Evolutionary conservation across 257 asterid genomes (phyloP).

Genomic region (Rubia yunnanensis): DNA sequence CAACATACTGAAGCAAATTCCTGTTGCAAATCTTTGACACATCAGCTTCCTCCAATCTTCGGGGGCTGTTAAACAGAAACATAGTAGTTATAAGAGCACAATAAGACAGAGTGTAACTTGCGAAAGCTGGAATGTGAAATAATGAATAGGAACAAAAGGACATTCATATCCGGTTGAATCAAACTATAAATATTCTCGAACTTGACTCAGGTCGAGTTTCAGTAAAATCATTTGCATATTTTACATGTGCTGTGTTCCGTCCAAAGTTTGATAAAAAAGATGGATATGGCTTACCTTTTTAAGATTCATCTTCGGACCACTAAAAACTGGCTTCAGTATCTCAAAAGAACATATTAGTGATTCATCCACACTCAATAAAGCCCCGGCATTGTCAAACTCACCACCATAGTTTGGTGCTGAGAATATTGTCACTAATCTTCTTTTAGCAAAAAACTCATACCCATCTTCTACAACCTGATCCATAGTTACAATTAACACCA

Average conservation of each 20-base stretch:
- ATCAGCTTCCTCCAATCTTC: slow-evolving; percentile 14
- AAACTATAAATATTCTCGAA: neutral
- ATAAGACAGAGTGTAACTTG: neutral
- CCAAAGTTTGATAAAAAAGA: neutral
- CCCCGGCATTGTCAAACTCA: slow-evolving; percentile 77
- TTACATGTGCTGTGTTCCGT: neutral
- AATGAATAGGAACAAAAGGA: neutral
- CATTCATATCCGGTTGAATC: neutral
- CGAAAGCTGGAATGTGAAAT: neutral
- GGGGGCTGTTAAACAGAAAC: slow-evolving; percentile 24
- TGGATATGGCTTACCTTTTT: slow-evolving; percentile 41
- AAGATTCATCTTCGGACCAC: slow-evolving; percentile 37
- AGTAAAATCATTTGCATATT: neutral
- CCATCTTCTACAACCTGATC: slow-evolving; percentile 84
- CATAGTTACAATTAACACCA: neutral
- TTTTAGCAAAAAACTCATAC: slow-evolving; percentile 71
- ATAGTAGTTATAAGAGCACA: neutral
- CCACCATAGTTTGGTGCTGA: slow-evolving; percentile 82
- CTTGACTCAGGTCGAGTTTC: neutral
- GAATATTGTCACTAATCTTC: slow-evolving; percentile 58
- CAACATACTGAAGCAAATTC: slow-evolving; percentile 1
- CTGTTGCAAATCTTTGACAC: neutral
- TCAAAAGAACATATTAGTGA: slow-evolving; percentile 63
- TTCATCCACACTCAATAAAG: slow-evolving; percentile 61
- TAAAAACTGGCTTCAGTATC: slow-evolving; percentile 51